Conservation (phyloP, 2,329 filamentous ascomycete genomes). For the Camillea tinctor region DNA sequence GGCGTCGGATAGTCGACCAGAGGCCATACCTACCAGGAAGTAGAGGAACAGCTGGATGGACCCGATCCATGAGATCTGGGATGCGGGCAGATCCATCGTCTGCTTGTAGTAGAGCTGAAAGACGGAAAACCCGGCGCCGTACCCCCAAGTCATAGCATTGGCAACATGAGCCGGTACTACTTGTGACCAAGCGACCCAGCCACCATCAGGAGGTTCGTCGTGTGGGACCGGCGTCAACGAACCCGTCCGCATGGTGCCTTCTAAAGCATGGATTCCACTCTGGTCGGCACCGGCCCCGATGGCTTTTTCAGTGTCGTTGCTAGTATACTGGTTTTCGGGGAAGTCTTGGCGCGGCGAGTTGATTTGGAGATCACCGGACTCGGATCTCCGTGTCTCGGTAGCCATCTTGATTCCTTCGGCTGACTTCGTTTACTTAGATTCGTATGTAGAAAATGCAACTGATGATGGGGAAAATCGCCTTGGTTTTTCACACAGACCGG, state of each 20-base stretch:
- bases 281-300: not conserved
- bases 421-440: not conserved
- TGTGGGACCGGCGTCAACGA: not conserved
- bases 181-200: conserved; percentile 19
- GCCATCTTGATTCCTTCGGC: not conserved
- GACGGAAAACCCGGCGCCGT: conserved; percentile 17
- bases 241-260: not conserved
- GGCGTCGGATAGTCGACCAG: conserved; percentile 12
- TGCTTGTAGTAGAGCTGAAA: conserved; percentile 35
- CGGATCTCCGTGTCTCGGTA: not conserved
- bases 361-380: not conserved
- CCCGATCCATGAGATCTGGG: conserved; percentile 45
- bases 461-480: not conserved
- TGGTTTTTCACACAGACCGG: not conserved
- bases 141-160: conserved; percentile 21
- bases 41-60: conserved; percentile 39
- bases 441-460: not conserved
- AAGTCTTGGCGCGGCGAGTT: not conserved
- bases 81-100: conserved; percentile 32
- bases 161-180: conserved; percentile 16
- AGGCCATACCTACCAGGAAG: conserved; percentile 31
- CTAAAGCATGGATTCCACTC: not conserved
- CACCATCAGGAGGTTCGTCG: conserved; percentile 18
- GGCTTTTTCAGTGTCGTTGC: not conserved
- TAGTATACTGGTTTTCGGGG: not conserved